Evolutionary conservation across 257 asterid species (phyloP).

Genomic region (Thymus quinquecostatus): DNA sequence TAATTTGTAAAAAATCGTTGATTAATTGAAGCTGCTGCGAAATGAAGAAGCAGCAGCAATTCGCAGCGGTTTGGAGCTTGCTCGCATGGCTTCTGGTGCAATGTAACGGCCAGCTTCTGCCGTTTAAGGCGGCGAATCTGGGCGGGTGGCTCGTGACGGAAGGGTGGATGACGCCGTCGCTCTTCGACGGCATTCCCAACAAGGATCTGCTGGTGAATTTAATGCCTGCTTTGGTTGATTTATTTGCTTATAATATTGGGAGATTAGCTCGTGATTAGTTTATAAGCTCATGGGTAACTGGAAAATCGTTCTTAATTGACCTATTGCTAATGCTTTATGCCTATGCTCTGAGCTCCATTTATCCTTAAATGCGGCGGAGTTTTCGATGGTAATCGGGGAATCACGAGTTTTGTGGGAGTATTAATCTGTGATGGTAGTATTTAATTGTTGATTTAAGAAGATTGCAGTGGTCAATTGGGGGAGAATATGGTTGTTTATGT

Average conservation of each 20-base stretch:
- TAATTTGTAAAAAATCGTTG: no score
- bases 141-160: constrained; percentile 72
- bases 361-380: neutral
- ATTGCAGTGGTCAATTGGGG: constrained; percentile 13
- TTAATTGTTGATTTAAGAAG: neutral
- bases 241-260: neutral
- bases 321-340: neutral
- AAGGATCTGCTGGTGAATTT: constrained; percentile 52
- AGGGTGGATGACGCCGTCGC: constrained; percentile 72
- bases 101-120: constrained; percentile 29
- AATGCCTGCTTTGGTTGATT: neutral
- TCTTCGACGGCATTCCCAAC: constrained; percentile 58
- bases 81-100: constrained; percentile 30
- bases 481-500: neutral
- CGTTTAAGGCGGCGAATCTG: constrained; percentile 55
- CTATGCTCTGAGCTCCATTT: neutral
- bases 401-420: neutral
- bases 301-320: neutral
- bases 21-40: neutral
- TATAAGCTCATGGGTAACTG: neutral
- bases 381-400: neutral
- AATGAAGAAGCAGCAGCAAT: constrained; percentile 26
- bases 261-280: constrained; percentile 10
- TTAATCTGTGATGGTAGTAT: neutral
- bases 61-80: constrained; percentile 25